Evolutionary conservation across 1,139 yeast species (phyloP), one percentile per base, ranked within the genome.

Genomic region (Saccharomyces hybrid): DNA sequence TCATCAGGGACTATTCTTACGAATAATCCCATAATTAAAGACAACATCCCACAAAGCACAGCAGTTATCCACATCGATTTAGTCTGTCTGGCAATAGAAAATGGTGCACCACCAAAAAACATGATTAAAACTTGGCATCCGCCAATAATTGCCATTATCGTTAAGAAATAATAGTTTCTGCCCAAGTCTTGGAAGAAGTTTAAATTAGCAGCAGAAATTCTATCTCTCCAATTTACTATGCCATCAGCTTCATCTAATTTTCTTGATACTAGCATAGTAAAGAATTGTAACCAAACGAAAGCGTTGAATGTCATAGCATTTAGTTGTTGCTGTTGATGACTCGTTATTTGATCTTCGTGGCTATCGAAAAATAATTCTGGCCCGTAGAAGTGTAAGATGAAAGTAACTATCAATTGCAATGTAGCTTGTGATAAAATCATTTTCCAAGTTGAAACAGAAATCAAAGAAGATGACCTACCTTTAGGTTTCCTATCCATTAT

Each of bases 31-130:
- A 83, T 79, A 0, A 98, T 97, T 48, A 93, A 75, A 14, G 97
- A 87, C 23, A 88, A 58, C 61, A 87, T 72, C 27, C 99, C 99
- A 74, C 96, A 84, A 47, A 88, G 66, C n/a, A 95, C 73, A 0
- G 98, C 96, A 2, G 90, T 83, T 0, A 82, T 95, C 99, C 99
- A 95, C 86, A 84, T 83, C 1, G 81, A 82, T 5, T 87, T 86
- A 0, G 95, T 84, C 71, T 88, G 95, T 60, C 85, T 78, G 2
- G 81, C 82, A 61, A 91, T 78, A 20, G 90, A 82, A 71, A 95
- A 95, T 0, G 99, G 97, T 50, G 95, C 88, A 55, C 99, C 99
- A 53, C 99, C 99, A 59, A 89, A 93, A 73, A 83, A 88, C 98
- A 95, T 91, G 64, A 95, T 91, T 56, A 93, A 71, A 6, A 91